Base-by-base conservation (phyloP, 2,329 filamentous ascomycete genomes). In the Leptodontidium sp. region DNA sequence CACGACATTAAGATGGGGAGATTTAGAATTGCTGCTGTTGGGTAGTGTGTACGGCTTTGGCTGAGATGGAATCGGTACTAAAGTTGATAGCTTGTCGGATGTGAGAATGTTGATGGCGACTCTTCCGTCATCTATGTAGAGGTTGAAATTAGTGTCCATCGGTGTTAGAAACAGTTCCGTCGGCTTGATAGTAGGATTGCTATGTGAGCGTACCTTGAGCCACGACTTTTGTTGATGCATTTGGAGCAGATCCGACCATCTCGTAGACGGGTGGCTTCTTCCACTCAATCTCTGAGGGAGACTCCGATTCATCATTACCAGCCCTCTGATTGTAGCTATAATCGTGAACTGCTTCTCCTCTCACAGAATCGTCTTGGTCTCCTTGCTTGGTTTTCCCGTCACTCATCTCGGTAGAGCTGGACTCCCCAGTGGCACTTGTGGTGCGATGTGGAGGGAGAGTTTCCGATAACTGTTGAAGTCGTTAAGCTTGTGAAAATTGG, bases 11-110 rank as follows among this genome's bases (percentile, higher is more conserved):
- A 50, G 47, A 24, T 21, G 1, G 4, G 47, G 47, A 24, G n/a
- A 2, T 24, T 50, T 50, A 8, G 47, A 50, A n/a, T 24, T 24
- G 15, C 17, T 24, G 50, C 93, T 83, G 76, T 92, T 92, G 53
- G 89, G 78, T 61, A 90, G 15, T 2, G n/a, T 50, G 7, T 50
- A 50, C 5, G n/a, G 47, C 9, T 8, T 21, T 50, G 47, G 47
- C 47, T 50, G 17, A 21, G 47, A 50, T 21, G 47, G 47, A 50
- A 50, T 50, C 5, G 47, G n/a, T 21, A 50, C 4, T n/a, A 21
- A 8, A 47, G 43, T 50, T n/a, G 17, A 11, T 11, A 21, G n/a
- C 21, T 24, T 24, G 47, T 21, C 29, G 17, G 47, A 21, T 24
- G n/a, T 50, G n/a, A 50, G 17, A 47, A 47, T n/a, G 9, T 21